Conservation (phyloP, 768 basidiomycete species). For the Mycena kentingensis region DNA sequence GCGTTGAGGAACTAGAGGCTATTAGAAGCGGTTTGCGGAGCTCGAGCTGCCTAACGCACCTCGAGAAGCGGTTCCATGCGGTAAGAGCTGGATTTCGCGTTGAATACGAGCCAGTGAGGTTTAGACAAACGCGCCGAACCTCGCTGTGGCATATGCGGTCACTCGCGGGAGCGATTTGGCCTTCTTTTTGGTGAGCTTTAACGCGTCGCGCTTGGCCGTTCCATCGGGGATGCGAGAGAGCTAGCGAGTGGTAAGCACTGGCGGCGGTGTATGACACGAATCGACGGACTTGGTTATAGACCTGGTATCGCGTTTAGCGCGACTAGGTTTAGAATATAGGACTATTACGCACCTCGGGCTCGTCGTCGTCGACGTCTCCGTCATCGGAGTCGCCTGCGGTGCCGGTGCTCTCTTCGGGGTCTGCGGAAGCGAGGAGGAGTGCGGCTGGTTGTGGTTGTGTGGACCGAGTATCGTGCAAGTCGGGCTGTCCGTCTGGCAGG, state of each 20-base stretch:
- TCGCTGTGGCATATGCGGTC: constrained; percentile 95
- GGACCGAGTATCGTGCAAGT: too few relatives aligned
- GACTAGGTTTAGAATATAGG: background rate
- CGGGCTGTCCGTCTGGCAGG: constrained; percentile 75
- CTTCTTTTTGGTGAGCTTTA: constrained; percentile 90
- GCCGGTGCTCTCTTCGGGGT: constrained; percentile 48
- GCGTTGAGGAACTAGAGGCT: constrained; percentile 70
- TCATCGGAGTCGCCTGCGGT: constrained; percentile 70
- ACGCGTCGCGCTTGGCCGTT: constrained; percentile 87
- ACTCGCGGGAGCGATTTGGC: constrained; percentile 89
- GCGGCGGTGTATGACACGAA: too few relatives aligned
- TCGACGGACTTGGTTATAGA: constrained; percentile 96
- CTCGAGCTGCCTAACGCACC: background rate
- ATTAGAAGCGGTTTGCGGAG: background rate
- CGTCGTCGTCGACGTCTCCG: constrained; percentile 66
- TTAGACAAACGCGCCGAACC: constrained; percentile 43
- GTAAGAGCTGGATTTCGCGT: constrained; percentile 68
- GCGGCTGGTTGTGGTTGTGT: background rate
- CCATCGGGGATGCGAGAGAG: constrained; percentile 93
- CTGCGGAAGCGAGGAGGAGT: constrained; percentile 29
- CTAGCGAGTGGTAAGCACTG: too few relatives aligned
- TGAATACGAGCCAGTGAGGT: background rate
- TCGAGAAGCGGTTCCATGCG: constrained; percentile 84
- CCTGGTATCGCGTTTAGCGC: constrained; percentile 42
- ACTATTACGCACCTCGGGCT: constrained; percentile 45